Conservation (phyloP, 2,329 filamentous ascomycete species). For the Cercospora zeina region DNA sequence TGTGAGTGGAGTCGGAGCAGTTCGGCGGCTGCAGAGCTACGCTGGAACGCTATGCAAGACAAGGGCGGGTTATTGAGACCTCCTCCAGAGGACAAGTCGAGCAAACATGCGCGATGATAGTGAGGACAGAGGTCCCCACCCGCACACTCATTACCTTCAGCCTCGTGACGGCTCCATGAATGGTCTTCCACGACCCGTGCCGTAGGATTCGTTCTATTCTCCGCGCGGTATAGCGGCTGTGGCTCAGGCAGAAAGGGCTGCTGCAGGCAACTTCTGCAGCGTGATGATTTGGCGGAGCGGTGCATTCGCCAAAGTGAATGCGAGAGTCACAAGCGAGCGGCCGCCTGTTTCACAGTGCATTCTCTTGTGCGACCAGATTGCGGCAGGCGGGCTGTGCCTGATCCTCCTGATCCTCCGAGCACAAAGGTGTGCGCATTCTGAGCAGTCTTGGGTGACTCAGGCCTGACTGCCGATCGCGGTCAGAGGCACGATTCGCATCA, state of each 20-base stretch:
- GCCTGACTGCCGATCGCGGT: slow-evolving; percentile 2
- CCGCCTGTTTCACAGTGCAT: slow-evolving; percentile 11
- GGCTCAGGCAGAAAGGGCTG: slow-evolving; percentile 17
- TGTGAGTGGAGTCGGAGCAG: slow-evolving; percentile 3
- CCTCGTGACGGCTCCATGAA: slow-evolving; percentile 22
- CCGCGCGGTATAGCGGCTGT: slow-evolving; percentile 22
- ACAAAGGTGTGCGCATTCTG: slow-evolving; percentile 1
- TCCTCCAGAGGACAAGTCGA: slow-evolving; percentile 14
- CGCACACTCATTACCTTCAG: slow-evolving; percentile 13
- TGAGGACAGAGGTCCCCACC: background rate
- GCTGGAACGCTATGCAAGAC: slow-evolving; percentile 22
- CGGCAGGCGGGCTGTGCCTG: slow-evolving; percentile 13
- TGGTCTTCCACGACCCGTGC: slow-evolving; percentile 19
- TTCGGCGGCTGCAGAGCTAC: slow-evolving; percentile 17
- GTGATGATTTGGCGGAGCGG: background rate
- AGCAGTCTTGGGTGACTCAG: slow-evolving; percentile 3
- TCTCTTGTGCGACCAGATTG: background rate
- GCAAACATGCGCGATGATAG: slow-evolving; percentile 18
- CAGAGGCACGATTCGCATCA: background rate
- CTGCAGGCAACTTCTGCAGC: slow-evolving; percentile 14
- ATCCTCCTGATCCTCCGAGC: slow-evolving; percentile 12
- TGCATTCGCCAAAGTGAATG: background rate
- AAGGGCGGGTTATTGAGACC: slow-evolving; percentile 5
- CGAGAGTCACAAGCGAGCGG: background rate
- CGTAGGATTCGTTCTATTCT: slow-evolving; percentile 21